phyloP scores from a whole-genome alignment of 2,329 filamentous ascomycete species.

The Pseudodiploospora longispora region DNA sequence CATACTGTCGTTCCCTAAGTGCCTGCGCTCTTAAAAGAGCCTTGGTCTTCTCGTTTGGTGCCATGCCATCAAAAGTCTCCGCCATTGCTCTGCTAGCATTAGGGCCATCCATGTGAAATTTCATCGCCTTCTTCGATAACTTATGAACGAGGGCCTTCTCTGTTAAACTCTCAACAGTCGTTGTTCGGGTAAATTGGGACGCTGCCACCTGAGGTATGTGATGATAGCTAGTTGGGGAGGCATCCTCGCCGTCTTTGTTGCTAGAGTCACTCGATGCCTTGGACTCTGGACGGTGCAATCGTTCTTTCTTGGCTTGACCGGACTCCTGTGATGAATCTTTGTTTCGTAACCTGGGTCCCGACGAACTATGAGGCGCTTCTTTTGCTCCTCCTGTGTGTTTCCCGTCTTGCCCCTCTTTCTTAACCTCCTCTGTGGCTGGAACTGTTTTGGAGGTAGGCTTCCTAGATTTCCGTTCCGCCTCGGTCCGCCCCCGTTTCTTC shows the following conservation, averaged over 20 bases:
- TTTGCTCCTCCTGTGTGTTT: neutral
- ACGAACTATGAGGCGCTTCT: neutral
- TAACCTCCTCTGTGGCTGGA: neutral
- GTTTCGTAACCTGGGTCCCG: neutral
- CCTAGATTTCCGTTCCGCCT: slow-evolving; percentile 13
- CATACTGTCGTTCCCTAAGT: slow-evolving; percentile 28
- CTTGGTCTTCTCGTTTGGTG: slow-evolving; percentile 26
- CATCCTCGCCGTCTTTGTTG: slow-evolving; percentile 11
- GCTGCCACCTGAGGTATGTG: slow-evolving; percentile 49
- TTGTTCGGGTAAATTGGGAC: slow-evolving; percentile 45
- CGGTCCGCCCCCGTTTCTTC: slow-evolving; percentile 20
- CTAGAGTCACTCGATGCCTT: slow-evolving; percentile 10
- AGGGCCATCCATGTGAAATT: slow-evolving; percentile 28
- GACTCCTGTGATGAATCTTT: neutral
- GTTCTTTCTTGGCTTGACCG: slow-evolving; percentile 4
- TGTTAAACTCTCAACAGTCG: slow-evolving; percentile 35
- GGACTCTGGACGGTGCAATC: slow-evolving; percentile 1
- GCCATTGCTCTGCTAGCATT: slow-evolving; percentile 12
- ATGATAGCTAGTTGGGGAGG: slow-evolving; percentile 26
- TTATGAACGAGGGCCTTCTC: slow-evolving; percentile 32
- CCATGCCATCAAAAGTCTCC: slow-evolving; percentile 16
- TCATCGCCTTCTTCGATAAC: slow-evolving; percentile 35
- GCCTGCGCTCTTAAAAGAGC: slow-evolving; percentile 30
- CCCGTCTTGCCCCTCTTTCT: neutral
- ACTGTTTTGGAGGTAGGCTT: neutral